A percentile compares a stretch with the other conserved stretches of the same genome.
Conservation (phyloP, 805 yeast species). For the Zygoascus tannicola region DNA sequence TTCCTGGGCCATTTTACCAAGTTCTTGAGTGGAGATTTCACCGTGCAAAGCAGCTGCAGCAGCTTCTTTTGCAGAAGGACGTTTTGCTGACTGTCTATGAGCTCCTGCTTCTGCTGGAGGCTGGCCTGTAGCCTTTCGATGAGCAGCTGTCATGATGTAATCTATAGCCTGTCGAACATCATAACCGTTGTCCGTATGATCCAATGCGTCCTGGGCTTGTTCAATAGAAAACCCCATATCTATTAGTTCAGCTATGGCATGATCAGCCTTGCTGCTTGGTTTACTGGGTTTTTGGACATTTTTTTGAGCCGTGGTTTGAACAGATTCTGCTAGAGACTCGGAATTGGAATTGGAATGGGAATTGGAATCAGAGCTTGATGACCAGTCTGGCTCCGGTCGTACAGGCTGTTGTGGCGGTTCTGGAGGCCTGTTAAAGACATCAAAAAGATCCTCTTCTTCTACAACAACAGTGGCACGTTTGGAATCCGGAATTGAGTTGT, state of each 20-base stretch:
- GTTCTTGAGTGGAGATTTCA: conserved; percentile 19
- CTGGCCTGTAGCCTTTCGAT: conserved; percentile 29
- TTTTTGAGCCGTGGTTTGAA: background rate
- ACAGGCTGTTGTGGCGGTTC: conserved; percentile 4
- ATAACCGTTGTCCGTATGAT: conserved; percentile 40
- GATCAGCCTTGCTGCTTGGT: conserved; percentile 14
- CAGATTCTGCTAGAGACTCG: background rate
- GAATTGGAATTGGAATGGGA: background rate
- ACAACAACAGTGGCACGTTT: no score
- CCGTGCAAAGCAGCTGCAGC: conserved; percentile 7
- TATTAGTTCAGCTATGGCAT: conserved; percentile 53
- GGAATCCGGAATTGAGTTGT: no score
- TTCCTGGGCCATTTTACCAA: conserved; percentile 39
- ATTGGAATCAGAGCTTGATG: background rate
- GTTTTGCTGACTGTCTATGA: background rate
- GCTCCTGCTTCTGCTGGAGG: conserved; percentile 6
- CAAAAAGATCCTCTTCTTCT: conserved; percentile 19
- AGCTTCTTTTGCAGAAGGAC: background rate
- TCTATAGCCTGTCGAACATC: conserved; percentile 60
- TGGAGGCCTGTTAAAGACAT: conserved; percentile 17
- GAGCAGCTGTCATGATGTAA: conserved; percentile 53
- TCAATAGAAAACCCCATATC: conserved; percentile 73
- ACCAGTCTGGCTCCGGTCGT: background rate
- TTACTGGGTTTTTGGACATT: background rate
- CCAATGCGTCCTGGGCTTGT: conserved; percentile 52